Evolutionary conservation across 495 filamentous ascomycete species (phyloP), one percentile per base, ranked within the genome.

Genomic region (Podospora pseudoanserina): DNA sequence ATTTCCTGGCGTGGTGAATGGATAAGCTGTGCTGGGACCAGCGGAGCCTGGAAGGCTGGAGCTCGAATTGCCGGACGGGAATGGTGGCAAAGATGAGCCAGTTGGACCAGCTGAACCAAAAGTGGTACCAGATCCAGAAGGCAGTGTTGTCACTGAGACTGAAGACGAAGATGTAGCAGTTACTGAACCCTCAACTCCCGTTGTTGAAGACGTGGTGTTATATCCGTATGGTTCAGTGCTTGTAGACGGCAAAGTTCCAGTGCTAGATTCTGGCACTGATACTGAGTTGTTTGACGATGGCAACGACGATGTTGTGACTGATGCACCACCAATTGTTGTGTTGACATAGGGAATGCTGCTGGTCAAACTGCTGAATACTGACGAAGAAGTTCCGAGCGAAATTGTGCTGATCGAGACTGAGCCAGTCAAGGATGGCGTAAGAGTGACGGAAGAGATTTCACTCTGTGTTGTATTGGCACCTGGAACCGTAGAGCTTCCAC

Each of bases 401-500:
- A 61, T 30, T 20, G 59, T 61, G 26, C 59, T 61, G 16, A 61
- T 27, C 2, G 59, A 28, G 2, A 61, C 59, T 20, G 59, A 32
- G 7, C 59, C 59, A 61, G 59, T 34, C 59, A 61, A 30, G 18
- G 59, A 61, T 32, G 59, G 59, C 26, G 30, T 28, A 18, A 26
- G 26, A 19, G 9, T 5, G 32, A 63, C 61, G 1, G 61, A 44
- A 20, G 61, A 32, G n/a, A 0, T n/a, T 63, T 13, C 23, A 32
- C 6, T 30, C 23, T 27, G 19, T 13, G 18, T 63, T 18, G 34
- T 49, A 58, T 61, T 23, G 20, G 30, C 30, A 28, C 3, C 1
- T 18, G n/a, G 56, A 58, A 49, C 15, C 39, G 39, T 13, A 9
- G 39, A 49, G 9, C 3, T 13, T 16, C 39, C 39, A 11, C 7